Evolutionary conservation across 768 basidiomycete genomes (phyloP), one percentile per base, ranked within the genome.

Genomic region (Leccinum broughii): DNA sequence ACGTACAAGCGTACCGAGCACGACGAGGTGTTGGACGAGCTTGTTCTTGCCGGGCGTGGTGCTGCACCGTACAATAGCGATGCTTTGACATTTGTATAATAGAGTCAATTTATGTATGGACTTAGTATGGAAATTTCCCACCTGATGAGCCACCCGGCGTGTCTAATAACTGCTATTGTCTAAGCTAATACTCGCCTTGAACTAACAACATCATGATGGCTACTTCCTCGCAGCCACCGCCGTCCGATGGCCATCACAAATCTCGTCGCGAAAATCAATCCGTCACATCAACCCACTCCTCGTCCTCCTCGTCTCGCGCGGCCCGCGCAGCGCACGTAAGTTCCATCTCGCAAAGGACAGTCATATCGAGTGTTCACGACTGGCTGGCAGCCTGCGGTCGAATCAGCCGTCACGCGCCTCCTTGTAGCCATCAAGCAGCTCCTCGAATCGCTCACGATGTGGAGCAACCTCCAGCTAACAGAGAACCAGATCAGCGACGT

Each of bases 351-450:
- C 22, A 50, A 13, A 13, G 49, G 24, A 26, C 49, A 14, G 15
- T 6, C n/a, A 17, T 3, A 32, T 52, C 24, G 0, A n/a, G 15
- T 20, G 24, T n/a, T 52, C 51, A 58, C 41, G n/a, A 44, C n/a
- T 44, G 1, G n/a, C n/a, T 44, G 10, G 8, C 37, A 90, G 86
- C 90, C 89, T 59, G 86, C 87, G 2, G 91, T 95, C 58, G 95
- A 97, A 73, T 89, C 92, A 37, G 88, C 92, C 22, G 95, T 97
- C 35, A 97, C 95, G 20, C 84, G 93, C 54, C 84, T 98, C 11
- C 83, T 99, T 26, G 93, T 99, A 2, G 88, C 94, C 32, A 98
- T 98, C 64, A 96, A 98, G 72, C 86, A 92, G 63, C 85, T 99
- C n/a, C 81, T 99, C 39, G 95, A 97, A 72, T 82, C 90, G 1